Conservation (phyloP, 768 basidiomycete genomes). For the Leccinum sublutescens region DNA sequence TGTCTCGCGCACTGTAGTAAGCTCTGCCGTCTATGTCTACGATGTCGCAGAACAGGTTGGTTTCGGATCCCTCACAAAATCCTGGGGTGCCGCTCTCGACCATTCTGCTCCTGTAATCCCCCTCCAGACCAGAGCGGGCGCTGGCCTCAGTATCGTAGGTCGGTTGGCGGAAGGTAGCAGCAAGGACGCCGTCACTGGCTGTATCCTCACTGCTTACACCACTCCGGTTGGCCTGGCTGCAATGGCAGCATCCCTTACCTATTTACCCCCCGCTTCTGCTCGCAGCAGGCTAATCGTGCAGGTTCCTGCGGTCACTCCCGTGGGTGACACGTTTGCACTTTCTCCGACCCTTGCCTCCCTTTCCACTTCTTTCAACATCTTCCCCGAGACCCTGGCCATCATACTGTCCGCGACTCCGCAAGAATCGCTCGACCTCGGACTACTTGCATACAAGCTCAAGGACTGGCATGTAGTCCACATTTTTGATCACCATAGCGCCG, state of each 20-base stretch:
- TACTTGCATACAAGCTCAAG: slow-evolving; percentile 69
- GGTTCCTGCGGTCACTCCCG: slow-evolving; percentile 70
- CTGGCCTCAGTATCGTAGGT: slow-evolving; percentile 77
- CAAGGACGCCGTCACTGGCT: slow-evolving; percentile 55
- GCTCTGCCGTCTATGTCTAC: slow-evolving; percentile 74
- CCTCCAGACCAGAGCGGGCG: slow-evolving; percentile 82
- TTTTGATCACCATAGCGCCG: slow-evolving; percentile 81
- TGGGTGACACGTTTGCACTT: slow-evolving; percentile 64
- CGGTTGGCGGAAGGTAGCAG: slow-evolving; percentile 79
- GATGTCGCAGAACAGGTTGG: slow-evolving; percentile 85
- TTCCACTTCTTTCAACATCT: slow-evolving; percentile 52
- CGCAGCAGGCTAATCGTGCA: slow-evolving; percentile 77
- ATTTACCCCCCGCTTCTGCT: slow-evolving; percentile 62
- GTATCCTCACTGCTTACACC: slow-evolving; percentile 74
- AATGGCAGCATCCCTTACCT: slow-evolving; percentile 77
- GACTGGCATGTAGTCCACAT: slow-evolving; percentile 78
- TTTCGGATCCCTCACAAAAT: slow-evolving; percentile 70
- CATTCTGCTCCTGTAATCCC: slow-evolving; percentile 56
- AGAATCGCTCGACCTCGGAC: slow-evolving; percentile 75
- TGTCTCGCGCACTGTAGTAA: slow-evolving; percentile 52
- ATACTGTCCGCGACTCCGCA: slow-evolving; percentile 83
- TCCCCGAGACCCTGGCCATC: slow-evolving; percentile 67
- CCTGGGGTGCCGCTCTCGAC: slow-evolving; percentile 49
- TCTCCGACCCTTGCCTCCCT: slow-evolving; percentile 76
- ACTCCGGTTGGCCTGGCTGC: slow-evolving; percentile 79